phyloP scores from a whole-genome alignment of 495 filamentous ascomycete genomes.

The Melanomma pulvis-pyrius region DNA sequence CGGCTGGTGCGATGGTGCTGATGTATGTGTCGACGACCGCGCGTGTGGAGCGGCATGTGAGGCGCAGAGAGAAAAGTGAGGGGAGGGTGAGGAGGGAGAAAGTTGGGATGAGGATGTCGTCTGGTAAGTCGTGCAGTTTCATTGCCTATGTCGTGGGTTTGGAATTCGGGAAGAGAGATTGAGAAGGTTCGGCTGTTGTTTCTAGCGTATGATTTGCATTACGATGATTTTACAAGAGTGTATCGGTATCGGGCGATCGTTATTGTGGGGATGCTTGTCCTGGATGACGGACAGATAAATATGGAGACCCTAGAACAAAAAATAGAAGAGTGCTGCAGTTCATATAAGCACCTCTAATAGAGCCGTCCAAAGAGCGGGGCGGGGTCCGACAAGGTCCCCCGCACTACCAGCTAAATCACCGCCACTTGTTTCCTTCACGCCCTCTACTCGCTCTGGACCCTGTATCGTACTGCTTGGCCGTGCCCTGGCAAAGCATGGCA shows the following conservation, averaged over 20 bases:
- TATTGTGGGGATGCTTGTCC: too few species aligned
- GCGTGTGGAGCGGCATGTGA: background rate
- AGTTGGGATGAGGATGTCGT: slow-evolving; percentile 13
- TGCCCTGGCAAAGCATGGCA: background rate
- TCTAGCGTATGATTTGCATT: too few species aligned
- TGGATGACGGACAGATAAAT: too few species aligned
- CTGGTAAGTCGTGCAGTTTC: slow-evolving; percentile 12
- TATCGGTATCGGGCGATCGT: too few species aligned
- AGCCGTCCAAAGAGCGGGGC: too few species aligned
- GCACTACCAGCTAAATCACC: background rate
- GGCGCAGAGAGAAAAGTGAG: slow-evolving; percentile 2
- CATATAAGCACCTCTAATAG: too few species aligned
- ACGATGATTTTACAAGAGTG: too few species aligned
- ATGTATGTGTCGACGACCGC: slow-evolving; percentile 13
- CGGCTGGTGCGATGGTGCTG: slow-evolving; percentile 4
- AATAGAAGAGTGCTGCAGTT: too few species aligned
- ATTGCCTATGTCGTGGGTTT: too few species aligned
- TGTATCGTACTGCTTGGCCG: too few species aligned
- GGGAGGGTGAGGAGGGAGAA: background rate
- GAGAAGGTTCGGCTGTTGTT: too few species aligned
- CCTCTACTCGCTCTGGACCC: background rate
- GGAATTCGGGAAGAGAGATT: too few species aligned
- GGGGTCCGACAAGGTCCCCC: background rate
- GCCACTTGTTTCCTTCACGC: background rate
- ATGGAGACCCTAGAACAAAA: background rate